Base-by-base conservation (phyloP, 2,329 filamentous ascomycete genomes). In the Pseudopyrenochaeta lycopersici region DNA sequence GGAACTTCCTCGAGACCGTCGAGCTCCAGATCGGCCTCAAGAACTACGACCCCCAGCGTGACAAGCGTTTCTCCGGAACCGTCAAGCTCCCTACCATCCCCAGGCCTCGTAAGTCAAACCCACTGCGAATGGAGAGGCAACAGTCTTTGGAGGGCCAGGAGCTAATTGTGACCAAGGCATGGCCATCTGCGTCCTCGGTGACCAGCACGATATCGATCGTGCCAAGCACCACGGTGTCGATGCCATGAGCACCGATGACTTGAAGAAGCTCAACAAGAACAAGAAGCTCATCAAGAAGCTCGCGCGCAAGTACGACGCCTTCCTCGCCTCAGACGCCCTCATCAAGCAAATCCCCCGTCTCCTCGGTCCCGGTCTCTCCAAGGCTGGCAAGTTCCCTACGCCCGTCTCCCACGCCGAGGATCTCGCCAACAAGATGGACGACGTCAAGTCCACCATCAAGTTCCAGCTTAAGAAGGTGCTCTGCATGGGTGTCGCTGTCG, bases 241-340 rank as follows among this genome's bases (percentile, higher is more conserved):
- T 79, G 92, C 94, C 84, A 98, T 98, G 95, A 96, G 91, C 77
- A 83, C 91, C 69, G 95, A 99, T 77, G 95, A 99, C 83, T 85
- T 99, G 84, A 99, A 99, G 91, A 99, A 99, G 90, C 92, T 99
- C 73, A 99, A 99, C 90, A 99, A 99, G 92, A 99, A 99, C 92
- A 98, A 99, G 91, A 99, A 99, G 90, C 90, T 98, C 77, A 97
- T 99, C 90, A 99, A 99, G 92, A 99, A 99, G 90, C 91, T 99
- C 70, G 95, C 95, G 66, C 92, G 93, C 89, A 99, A 99, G 88
- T 98, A 99, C 89, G 95, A 99, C 83, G 95, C 95, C 74, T 99
- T 99, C 85, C 84, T 99, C 79, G 90, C 95, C 80, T 98, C 94
- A 79, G 95, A 99, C 79, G 85, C 90, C 77, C 85, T 99, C 78